Evolutionary conservation across 345 rosid species (phyloP), one percentile per base, ranked within the genome.

Genomic region (Populus tremula): DNA sequence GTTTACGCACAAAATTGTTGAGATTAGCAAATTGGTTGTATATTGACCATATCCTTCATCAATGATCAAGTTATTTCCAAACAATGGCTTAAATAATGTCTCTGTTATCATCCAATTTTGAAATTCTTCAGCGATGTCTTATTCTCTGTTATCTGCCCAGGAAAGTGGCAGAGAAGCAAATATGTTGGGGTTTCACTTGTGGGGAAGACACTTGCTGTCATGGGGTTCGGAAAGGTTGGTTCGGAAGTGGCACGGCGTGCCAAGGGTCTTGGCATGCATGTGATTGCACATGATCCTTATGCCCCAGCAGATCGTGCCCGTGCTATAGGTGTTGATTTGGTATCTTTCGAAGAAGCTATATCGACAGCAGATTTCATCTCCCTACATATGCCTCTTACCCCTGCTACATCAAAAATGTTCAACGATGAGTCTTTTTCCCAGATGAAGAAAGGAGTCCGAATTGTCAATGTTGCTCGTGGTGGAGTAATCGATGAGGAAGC

Each of bases 181-280:
- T 76, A 76, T 66, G 63, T 80, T 12, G 83, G 83, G 29, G 83
- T 80, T 59, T 80, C 83, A 4, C 77, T 76, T 20, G 70, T 80
- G 43, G 83, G 80, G 45, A 80, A 80, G 45, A 80, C 73, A n/a
- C 73, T 80, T 50, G 83, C 76, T 36, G 76, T 80, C 20, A 80
- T 76, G 70, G 80, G 83, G 31, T 80, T 80, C 41, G 83, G 83
- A 45, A 80, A 80, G 64, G 83, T 80, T 6, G 83, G 83, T 62
- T 70, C 80, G 27, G 80, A 80, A 65, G 83, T 80, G 31, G 79
- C 83, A 18, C 27, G 77, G 79, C 80, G 80, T 4, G 83, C 83
- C 27, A 80, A 76, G 65, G 77, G 79, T 56, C 83, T 80, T 35
- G 73, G 83, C 2, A 76, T 80, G 83, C 69, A 80, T 31, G 80